Conservation (phyloP, 306 rosid genomes). For the Alnus glutinosa region DNA sequence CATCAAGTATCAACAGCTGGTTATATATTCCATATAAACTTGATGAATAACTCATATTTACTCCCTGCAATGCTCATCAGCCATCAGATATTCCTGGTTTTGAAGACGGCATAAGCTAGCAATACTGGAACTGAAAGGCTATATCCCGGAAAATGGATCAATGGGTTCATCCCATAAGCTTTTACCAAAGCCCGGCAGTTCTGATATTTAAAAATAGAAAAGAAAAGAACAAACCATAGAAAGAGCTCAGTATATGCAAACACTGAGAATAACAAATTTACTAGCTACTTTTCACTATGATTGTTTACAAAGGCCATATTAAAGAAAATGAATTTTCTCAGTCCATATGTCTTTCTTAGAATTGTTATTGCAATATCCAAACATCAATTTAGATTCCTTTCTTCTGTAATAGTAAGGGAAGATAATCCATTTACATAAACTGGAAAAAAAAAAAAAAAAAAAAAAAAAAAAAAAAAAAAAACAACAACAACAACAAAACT, state of each 20-base stretch:
- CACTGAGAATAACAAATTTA: neutral
- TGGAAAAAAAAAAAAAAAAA: neutral
- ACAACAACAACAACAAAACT: neutral
- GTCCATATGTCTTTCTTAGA: neutral
- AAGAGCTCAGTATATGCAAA: constrained; percentile 2
- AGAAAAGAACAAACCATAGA: constrained; percentile 1
- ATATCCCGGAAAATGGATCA: constrained; percentile 66
- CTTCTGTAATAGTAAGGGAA: neutral
- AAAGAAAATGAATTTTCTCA: neutral
- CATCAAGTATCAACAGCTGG: neutral
- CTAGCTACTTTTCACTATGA: neutral
- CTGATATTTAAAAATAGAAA: constrained; percentile 48
- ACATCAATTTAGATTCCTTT: neutral
- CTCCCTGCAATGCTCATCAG: constrained; percentile 22
- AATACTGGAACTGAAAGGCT: constrained; percentile 63
- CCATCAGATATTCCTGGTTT: constrained; percentile 48
- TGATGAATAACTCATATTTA: neutral
- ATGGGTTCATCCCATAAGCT: constrained; percentile 91
- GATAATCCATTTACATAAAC: neutral
- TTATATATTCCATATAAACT: neutral
- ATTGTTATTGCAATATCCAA: neutral
- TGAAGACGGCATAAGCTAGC: constrained; percentile 54
- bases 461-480: neutral
- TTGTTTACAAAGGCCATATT: neutral
- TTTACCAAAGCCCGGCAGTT: constrained; percentile 70